Percentiles rank a stretch among this genome's conserved stretches.
These are phyloP conservation scores for Westerdykella sp. DNA, from an alignment of 2,329 filamentous ascomycete genomes.

Conservation along the genomic window DNA sequence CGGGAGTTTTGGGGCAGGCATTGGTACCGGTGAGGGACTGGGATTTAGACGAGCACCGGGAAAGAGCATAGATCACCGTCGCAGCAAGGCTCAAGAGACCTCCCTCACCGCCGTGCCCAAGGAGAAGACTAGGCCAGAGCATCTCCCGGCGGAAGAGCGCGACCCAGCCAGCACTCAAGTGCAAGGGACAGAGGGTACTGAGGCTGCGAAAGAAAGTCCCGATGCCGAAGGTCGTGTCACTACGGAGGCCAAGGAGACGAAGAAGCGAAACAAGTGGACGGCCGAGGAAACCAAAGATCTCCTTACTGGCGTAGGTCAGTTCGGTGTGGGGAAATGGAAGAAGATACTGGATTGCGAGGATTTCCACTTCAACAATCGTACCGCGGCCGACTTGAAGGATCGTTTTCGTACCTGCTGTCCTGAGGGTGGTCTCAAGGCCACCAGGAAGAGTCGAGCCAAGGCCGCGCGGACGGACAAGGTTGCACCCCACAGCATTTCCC, in stretches of 20 bases:
- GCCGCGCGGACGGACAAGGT: neutral
- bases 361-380: constrained; percentile 52
- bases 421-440: constrained; percentile 22
- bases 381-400: constrained; percentile 59
- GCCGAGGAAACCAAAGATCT: constrained; percentile 56
- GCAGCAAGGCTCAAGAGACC: neutral
- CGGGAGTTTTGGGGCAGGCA: constrained; percentile 18
- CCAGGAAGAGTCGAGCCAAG: constrained; percentile 38
- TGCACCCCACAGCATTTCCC: neutral
- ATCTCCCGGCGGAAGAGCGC: neutral
- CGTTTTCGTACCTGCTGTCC: constrained; percentile 53
- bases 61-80: neutral
- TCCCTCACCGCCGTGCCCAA: neutral
- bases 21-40: constrained; percentile 9
- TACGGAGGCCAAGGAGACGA: constrained; percentile 29
- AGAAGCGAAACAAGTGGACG: constrained; percentile 55
- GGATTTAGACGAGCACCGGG: constrained; percentile 7
- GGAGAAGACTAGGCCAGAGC: neutral
- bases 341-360: constrained; percentile 53
- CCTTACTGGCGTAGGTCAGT: constrained; percentile 53
- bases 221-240: too few species aligned
- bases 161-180: too few species aligned
- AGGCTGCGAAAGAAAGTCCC: constrained; percentile 1
- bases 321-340: constrained; percentile 60
- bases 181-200: too few species aligned